phyloP scores from a whole-genome alignment of 2,329 filamentous ascomycete genomes.

The Dendryphion nanum region DNA sequence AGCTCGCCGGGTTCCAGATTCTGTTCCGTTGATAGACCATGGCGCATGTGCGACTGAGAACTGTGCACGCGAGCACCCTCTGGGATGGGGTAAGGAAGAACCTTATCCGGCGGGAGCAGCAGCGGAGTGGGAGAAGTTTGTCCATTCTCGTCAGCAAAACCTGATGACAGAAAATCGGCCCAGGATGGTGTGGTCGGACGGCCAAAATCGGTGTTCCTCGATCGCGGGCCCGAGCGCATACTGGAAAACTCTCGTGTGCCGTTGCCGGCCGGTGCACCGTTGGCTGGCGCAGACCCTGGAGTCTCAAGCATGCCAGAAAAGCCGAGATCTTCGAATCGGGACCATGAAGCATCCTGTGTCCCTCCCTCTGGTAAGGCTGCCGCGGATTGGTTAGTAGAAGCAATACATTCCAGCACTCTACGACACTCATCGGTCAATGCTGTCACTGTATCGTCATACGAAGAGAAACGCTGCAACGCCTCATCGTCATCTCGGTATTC shows the following conservation, averaged over 20 bases:
- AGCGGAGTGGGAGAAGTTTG: constrained; percentile 63
- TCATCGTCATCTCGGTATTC: constrained; percentile 88
- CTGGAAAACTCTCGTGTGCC: constrained; percentile 71
- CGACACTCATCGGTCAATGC: constrained; percentile 92
- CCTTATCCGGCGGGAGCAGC: constrained; percentile 86
- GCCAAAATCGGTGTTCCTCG: constrained; percentile 64
- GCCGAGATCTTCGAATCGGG: constrained; percentile 91
- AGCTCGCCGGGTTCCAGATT: constrained; percentile 87
- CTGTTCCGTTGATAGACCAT: constrained; percentile 68
- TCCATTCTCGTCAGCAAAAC: constrained; percentile 78
- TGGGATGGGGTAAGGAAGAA: constrained; percentile 82
- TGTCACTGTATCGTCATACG: constrained; percentile 83
- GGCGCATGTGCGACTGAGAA: constrained; percentile 71
- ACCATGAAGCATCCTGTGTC: constrained; percentile 80
- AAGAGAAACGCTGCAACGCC: constrained; percentile 80
- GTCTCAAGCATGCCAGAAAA: constrained; percentile 77
- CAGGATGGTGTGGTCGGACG: constrained; percentile 94
- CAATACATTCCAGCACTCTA: constrained; percentile 84
- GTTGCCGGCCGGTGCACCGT: constrained; percentile 21
- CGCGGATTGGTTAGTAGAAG: constrained; percentile 78
- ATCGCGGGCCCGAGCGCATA: constrained; percentile 65
- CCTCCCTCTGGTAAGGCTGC: constrained; percentile 58
- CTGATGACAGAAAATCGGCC: constrained; percentile 95
- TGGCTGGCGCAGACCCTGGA: constrained; percentile 42
- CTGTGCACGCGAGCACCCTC: constrained; percentile 68